phyloP scores from a whole-genome alignment of 2,329 filamentous ascomycete genomes.

The Hortaea sp. region DNA sequence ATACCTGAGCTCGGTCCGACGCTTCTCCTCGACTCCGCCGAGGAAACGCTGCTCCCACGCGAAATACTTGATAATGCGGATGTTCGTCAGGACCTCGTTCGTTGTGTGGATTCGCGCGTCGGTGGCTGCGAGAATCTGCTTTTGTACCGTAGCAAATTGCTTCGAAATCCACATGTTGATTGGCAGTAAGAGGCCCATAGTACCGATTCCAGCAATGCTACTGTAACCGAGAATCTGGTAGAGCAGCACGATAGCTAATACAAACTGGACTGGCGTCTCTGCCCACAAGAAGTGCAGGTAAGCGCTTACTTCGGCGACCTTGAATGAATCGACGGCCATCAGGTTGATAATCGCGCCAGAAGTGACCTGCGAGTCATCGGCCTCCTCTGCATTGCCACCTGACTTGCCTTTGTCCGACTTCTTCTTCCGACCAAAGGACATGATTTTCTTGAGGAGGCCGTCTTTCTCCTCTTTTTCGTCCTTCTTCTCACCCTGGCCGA shows the following conservation, averaged over 20 bases:
- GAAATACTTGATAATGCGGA: slow-evolving; percentile 98
- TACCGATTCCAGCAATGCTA: slow-evolving; percentile 81
- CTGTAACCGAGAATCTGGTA: slow-evolving; percentile 87
- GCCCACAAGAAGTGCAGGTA: slow-evolving; percentile 96
- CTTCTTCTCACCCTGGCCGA: slow-evolving; percentile 46
- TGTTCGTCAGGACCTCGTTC: slow-evolving; percentile 94
- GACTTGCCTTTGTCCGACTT: slow-evolving; percentile 35
- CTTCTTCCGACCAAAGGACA: slow-evolving; percentile 52
- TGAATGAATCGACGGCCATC: slow-evolving; percentile 99
- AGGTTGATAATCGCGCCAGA: slow-evolving; percentile 98
- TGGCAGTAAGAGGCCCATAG: slow-evolving; percentile 82
- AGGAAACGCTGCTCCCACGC: slow-evolving; percentile 94
- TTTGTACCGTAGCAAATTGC: slow-evolving; percentile 77
- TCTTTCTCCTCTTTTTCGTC: slow-evolving; percentile 34
- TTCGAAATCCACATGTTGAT: slow-evolving; percentile 83
- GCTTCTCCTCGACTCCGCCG: slow-evolving; percentile 79
- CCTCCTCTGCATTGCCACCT: slow-evolving; percentile 27
- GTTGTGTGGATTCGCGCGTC: slow-evolving; percentile 94
- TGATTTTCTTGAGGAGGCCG: slow-evolving; percentile 36
- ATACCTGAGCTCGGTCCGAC: slow-evolving; percentile 64
- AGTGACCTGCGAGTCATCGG: slow-evolving; percentile 62
- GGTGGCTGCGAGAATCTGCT: slow-evolving; percentile 82
- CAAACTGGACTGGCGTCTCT: slow-evolving; percentile 76
- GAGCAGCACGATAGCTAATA: slow-evolving; percentile 69
- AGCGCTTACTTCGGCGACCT: slow-evolving; percentile 86